Base-by-base conservation (phyloP, 495 filamentous ascomycete species). In the Xylaria castorea region DNA sequence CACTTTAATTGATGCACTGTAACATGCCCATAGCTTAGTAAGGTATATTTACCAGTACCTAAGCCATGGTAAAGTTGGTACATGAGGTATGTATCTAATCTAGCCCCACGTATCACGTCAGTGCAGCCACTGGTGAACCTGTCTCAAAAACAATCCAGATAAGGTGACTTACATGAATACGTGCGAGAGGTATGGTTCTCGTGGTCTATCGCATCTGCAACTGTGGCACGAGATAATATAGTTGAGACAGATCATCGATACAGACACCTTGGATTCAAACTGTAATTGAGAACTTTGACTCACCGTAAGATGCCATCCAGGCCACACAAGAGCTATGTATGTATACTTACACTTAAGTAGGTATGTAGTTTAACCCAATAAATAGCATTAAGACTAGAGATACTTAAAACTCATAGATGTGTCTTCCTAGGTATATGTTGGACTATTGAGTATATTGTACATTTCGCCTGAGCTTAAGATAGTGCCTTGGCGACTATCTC, bases 31-130 rank as follows among this genome's bases (percentile, higher is more conserved):
- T 55, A 60, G 30, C 32, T 36, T 60, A 60, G 32, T 60, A 32
- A 60, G 20, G 30, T 60, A 60, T 1, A 65, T 48, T 50, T 42
- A 34, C 36, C 36, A 48, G 18, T 20, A 40, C 38, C 38, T 9
- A 32, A 57, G 58, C 32, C 46, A 64, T 25, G 38, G 30, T 44
- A 40, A 22, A 66, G 16, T 42, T 22, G n/a, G 62, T 22, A 63
- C 32, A 44, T 44, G 18, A 61, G 32, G 18, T n/a, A 42, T 63
- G 36, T 63, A 40, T 25, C 12, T 6, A 27, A 40, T 25, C 12
- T 6, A 27, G 55, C 67, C 67, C 67, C 67, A 60, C 67, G 67
- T 70, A 70, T 70, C 67, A 70, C 67, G 67, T 70, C 67, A 70
- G 51, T 55, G n/a, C 18, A 44, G 34, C 38, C 48, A 27, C 42